Evolutionary conservation across 1,139 yeast species (phyloP), one percentile per base, ranked within the genome.

Genomic region (Lodderomyces metapsilosis): DNA sequence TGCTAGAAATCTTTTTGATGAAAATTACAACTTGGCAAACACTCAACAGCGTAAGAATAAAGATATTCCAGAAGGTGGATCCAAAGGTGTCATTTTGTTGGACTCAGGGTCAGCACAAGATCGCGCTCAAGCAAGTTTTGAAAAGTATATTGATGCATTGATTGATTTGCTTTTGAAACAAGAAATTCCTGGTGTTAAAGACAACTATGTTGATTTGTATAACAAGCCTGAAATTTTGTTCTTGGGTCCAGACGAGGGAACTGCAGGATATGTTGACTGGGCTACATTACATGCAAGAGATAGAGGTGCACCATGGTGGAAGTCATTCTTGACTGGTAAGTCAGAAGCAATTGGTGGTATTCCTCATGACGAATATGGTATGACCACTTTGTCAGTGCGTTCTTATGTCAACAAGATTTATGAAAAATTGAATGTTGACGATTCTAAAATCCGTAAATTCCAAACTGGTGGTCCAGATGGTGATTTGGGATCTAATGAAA

Each of bases 391-490:
- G 52, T 88, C 96, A 38, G 98, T 92, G 39, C 82, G 98, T 58
- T 88, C 96, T 42, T 92, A 84, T 62, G 95, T 92, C 45, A 84
- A 87, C 62, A 88, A 88, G 59, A 83, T 91, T 48, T 92, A 91
- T 64, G 85, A 88, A 53, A 87, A 88, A 62, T 76, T 85, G 48
- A 62, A 66, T 34, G 71, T 91, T 48, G 80, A 84, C 51, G 67
- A 78, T 46, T 67, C 77, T 28, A 58, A 59, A 35, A 77, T 91
- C 45, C 76, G 76, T 56, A 92, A 92, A 68, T 73, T 92, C 59
- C 98, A 92, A 71, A 92, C 98, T 43, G 98, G 98, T 67, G 98
- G 98, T 37, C 98, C 98, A 48, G 98, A 92, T 67, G 98, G 98
- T 58, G 98, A 92, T 66, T 76, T 92, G 57, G 98, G 98, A 30